Evolutionary conservation across 352 stramenopile genomes (phyloP), one percentile per base, ranked within the genome.

Genomic region (Phytophthora ohioensis): DNA sequence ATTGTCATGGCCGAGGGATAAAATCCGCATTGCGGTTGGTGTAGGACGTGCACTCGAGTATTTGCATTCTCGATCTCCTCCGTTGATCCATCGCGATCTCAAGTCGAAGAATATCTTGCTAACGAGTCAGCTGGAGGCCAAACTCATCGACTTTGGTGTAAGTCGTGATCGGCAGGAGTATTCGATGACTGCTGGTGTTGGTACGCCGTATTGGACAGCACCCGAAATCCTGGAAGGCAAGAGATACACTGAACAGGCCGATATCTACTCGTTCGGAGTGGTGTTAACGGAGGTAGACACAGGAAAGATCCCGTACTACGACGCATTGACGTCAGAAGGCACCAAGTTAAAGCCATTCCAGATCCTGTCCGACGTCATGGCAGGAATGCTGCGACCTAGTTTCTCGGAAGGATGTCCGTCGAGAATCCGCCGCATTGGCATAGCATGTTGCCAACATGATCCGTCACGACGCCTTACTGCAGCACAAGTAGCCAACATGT

Each of bases 21-120:
- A 82, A 53, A 62, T 81, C 51, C 55, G 60, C 4, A 61, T 88
- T n/a, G 75, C 80, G 0, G 47, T 78, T 15, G 78, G 75, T 38
- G 56, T 84, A 1, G 65, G 67, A 4, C 52, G 46, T 2, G 80
- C 75, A 4, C 57, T 88, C 3, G 57, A 78, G 27, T 85, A 79
- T 62, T 47, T 74, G 17, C 75, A 76, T 61, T 47, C 15, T 6
- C 71, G 64, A 27, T 47, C 69, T 2, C 63, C 72, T 30, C 60
- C 67, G 7, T 51, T 84, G 31, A 76, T 75, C 36, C 63, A 81
- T 62, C 70, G 81, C 38, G 59, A 81, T 45, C 32, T 81, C 56
- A 73, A 86, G 57, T 79, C 77, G 4, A 78, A 83, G n/a, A 90
- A 84, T 35, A 80, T 89, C 38, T 75, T 97, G 21, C 68, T 97